These are phyloP conservation scores for Penicillium polonicum DNA, from an alignment of 2,329 filamentous ascomycete genomes.

Conservation along the genomic window DNA sequence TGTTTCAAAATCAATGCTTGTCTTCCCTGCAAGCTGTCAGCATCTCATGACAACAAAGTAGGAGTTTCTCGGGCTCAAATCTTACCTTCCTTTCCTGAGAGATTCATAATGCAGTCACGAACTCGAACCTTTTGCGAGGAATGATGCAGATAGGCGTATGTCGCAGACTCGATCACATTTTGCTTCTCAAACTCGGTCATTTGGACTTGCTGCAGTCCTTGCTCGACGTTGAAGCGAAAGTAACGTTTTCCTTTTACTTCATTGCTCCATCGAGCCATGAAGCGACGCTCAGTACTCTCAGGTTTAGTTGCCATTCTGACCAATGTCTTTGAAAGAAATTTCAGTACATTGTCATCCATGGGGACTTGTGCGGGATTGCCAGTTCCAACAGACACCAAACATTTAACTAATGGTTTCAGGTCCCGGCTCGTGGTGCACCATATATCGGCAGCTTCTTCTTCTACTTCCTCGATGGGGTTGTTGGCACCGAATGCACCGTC, in stretches of 20 bases:
- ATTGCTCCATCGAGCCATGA: slow-evolving; percentile 19
- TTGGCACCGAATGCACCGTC: slow-evolving; percentile 38
- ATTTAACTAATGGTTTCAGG: slow-evolving; percentile 17
- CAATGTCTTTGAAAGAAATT: slow-evolving; percentile 19
- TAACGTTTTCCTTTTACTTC: slow-evolving; percentile 16
- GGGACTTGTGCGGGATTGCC: slow-evolving; percentile 1
- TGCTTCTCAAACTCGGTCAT: slow-evolving; percentile 33
- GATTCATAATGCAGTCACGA: slow-evolving; percentile 11
- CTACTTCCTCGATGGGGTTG: slow-evolving; percentile 36
- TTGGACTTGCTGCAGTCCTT: slow-evolving; percentile 36
- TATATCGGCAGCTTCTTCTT: slow-evolving; percentile 28
- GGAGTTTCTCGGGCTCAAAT: fast-evolving
- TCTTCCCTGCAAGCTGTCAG: neutral
- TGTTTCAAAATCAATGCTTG: neutral
- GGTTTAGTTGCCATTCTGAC: slow-evolving; percentile 19
- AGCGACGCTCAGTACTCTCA: slow-evolving; percentile 11
- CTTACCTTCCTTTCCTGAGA: slow-evolving; percentile 5
- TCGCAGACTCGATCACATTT: slow-evolving; percentile 13
- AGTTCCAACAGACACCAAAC: slow-evolving; percentile 30
- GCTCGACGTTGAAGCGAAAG: slow-evolving; percentile 42
- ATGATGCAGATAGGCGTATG: slow-evolving; percentile 17
- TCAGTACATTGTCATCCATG: slow-evolving; percentile 13
- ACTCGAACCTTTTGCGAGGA: neutral
- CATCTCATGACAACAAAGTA: too few relatives aligned
- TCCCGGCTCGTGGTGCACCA: slow-evolving; percentile 13